phyloP scores from a whole-genome alignment of 805 yeast species.

The Sugiyamaella marilandica region DNA sequence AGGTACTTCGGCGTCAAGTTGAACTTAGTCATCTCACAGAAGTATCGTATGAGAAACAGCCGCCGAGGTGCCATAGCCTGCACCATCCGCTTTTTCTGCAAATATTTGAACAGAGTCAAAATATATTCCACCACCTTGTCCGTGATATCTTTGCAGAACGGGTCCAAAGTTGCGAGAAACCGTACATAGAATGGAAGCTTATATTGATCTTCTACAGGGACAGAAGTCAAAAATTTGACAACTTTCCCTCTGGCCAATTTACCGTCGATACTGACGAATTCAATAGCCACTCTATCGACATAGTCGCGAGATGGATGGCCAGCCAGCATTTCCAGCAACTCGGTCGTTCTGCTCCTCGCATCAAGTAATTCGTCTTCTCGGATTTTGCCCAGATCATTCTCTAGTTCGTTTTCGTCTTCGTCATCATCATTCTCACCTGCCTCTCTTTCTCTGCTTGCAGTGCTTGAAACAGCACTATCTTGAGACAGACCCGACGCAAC shows the following conservation, averaged over 20 bases:
- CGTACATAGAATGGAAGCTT: constrained; percentile 49
- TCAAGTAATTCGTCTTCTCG: neutral
- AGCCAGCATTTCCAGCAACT: constrained; percentile 16
- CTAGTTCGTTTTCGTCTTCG: neutral
- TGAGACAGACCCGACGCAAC: too few relatives aligned
- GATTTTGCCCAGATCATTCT: constrained; percentile 24
- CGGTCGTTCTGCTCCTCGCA: constrained; percentile 2
- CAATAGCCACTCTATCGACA: constrained; percentile 32
- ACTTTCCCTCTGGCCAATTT: constrained; percentile 68
- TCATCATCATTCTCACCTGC: constrained; percentile 42
- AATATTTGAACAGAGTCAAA: constrained; percentile 36
- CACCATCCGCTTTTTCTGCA: constrained; percentile 19
- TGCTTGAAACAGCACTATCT: too few relatives aligned
- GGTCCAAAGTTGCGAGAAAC: constrained; percentile 59
- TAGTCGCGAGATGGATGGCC: constrained; percentile 22
- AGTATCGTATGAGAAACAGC: constrained; percentile 46
- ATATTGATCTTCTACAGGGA: constrained; percentile 36
- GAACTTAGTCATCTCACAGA: constrained; percentile 73
- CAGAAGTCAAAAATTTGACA: constrained; percentile 48
- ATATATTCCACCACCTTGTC: constrained; percentile 50
- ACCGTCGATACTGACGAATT: constrained; percentile 46
- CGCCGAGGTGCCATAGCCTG: constrained; percentile 19
- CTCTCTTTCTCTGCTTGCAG: too few relatives aligned
- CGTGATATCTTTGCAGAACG: constrained; percentile 45
- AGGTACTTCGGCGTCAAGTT: constrained; percentile 65